Base-by-base conservation (phyloP, 306 rosid genomes). In the Sechiopsis laciniata region DNA sequence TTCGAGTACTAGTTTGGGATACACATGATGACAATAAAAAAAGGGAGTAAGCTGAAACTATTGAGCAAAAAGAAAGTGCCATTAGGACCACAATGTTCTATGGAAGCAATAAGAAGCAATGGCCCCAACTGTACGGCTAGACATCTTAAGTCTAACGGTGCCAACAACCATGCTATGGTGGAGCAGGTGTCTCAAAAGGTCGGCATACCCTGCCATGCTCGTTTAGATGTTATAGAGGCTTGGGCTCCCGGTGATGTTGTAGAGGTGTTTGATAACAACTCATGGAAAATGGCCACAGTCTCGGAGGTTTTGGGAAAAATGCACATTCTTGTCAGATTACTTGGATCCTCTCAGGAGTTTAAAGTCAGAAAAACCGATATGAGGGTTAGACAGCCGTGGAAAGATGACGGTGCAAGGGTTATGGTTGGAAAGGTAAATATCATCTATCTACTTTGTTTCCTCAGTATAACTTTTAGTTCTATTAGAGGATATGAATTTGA, bases 261-360 rank as follows among this genome's bases (percentile, higher is more conserved):
- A 8, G 99, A 95, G 91, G 89, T 88, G 64, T 84, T 88, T 65
- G 89, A 88, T 77, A 87, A 95, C 73, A 80, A 80, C 59, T 87
- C 93, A 1, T 95, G 99, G 99, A 89, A 83, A 84, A 84, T 95
- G 95, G 96, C 99, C 62, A 84, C 89, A 29, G 79, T 95, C 76
- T 83, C 87, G 63, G 81, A 88, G 83, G 87, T 74, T 85, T 79
- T 88, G 80, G 86, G 91, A 29, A 74, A 75, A 63, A 81, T 81
- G 79, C 74, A 78, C 79, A 75, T 88, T 77, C 76, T 83, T 74
- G 90, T 89, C 70, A 85, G 97, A 87, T 73, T 87, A 68, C 88
- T 91, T 76, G 99, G 99, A 66, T 91, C 97, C 76, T 88, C 83
- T 73, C 24, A 74, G 79, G 96, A 89, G 81, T 83, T 85, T 75